phyloP scores from a whole-genome alignment of 1,284 basidiomycete genomes.

The Ustilago trichophora region DNA sequence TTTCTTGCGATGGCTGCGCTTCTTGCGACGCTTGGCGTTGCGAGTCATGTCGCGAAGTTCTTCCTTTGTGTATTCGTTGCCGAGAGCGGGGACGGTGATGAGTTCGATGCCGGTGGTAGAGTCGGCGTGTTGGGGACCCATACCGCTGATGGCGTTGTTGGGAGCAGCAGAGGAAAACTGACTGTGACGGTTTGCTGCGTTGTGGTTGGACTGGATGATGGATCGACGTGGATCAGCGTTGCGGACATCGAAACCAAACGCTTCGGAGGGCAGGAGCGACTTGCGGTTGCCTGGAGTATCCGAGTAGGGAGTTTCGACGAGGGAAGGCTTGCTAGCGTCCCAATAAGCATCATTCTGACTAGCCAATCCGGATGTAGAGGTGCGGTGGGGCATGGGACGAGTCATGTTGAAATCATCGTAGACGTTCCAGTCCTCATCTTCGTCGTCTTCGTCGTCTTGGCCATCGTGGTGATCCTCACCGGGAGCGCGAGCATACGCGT shows the following conservation, averaged over 20 bases:
- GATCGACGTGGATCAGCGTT: constrained; percentile 51
- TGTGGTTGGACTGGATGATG: constrained; percentile 18
- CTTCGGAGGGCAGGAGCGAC: constrained; percentile 41
- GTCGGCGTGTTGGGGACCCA: constrained; percentile 37
- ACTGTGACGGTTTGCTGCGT: constrained; percentile 7
- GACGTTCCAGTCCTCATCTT: constrained; percentile 60
- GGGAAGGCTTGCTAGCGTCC: constrained; percentile 31
- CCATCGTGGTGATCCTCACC: constrained; percentile 25
- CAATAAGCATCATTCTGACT: constrained; percentile 29
- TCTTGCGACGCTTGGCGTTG: constrained; percentile 23
- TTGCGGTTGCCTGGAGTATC: constrained; percentile 26
- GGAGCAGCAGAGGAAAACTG: background rate
- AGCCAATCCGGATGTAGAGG: constrained; percentile 15
- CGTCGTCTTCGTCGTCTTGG: constrained; percentile 42
- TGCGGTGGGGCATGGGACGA: constrained; percentile 36
- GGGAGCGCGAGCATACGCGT: constrained; percentile 29
- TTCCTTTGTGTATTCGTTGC: constrained; percentile 55
- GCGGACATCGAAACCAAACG: constrained; percentile 58
- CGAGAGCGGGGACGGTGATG: constrained; percentile 62
- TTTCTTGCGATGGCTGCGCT: constrained; percentile 25
- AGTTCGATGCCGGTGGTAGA: constrained; percentile 55
- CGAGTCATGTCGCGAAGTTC: constrained; percentile 52
- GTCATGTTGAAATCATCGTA: constrained; percentile 64
- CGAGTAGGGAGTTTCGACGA: constrained; percentile 31
- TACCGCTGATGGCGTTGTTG: constrained; percentile 20